Conservation (phyloP, 345 rosid genomes). For the Erodium maritimum region DNA sequence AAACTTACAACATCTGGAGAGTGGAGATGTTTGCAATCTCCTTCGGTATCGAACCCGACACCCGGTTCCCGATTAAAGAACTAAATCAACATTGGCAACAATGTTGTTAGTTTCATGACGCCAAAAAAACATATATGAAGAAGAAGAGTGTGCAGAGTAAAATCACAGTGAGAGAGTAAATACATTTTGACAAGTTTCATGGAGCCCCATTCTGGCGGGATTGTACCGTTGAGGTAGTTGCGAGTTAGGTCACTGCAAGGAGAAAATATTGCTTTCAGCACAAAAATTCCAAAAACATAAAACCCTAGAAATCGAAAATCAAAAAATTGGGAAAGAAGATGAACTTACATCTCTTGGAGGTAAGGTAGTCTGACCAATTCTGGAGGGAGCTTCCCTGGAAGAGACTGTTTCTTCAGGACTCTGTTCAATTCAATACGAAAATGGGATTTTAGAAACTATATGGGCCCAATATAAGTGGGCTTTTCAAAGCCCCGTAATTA, state of each 20-base stretch:
- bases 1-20: neutral
- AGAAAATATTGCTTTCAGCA: too few relatives aligned
- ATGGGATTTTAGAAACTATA: too few relatives aligned
- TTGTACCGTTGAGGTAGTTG: conserved; percentile 16
- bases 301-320: too few relatives aligned
- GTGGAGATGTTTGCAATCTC: conserved; percentile 4
- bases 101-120: neutral
- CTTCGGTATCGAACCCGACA: conserved; percentile 7
- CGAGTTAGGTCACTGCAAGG: conserved; percentile 9
- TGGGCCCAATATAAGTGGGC: too few relatives aligned
- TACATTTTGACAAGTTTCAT: conserved; percentile 5
- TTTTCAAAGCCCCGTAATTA: too few relatives aligned
- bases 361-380: conserved; percentile 5
- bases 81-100: neutral
- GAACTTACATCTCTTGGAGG: conserved; percentile 5
- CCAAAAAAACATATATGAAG: too few relatives aligned
- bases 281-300: too few relatives aligned
- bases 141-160: neutral
- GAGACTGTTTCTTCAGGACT: neutral
- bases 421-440: neutral
- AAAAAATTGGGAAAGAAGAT: too few relatives aligned
- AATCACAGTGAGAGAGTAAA: neutral
- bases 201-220: conserved; percentile 15
- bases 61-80: neutral
- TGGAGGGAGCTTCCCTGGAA: conserved; percentile 7